Percentiles rank a stretch among this genome's conserved stretches.
These are phyloP conservation scores for Candida germanica DNA, from an alignment of 805 yeast genomes.

Conservation along the genomic window DNA sequence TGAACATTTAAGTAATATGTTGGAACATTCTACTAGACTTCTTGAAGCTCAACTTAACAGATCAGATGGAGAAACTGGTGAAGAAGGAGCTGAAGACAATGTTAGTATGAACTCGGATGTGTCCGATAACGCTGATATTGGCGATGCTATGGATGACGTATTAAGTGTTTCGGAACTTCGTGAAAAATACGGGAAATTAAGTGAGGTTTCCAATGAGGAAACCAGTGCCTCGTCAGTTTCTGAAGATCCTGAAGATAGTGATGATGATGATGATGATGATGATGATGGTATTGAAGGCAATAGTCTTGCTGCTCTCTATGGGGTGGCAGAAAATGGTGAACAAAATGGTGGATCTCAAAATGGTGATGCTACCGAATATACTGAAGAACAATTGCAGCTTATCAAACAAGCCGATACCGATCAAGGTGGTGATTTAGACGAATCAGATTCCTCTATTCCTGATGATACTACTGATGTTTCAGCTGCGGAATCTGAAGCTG, in stretches of 20 bases:
- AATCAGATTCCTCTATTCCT: conserved; percentile 15
- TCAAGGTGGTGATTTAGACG: conserved; percentile 5
- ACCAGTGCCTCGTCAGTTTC: conserved; percentile 18
- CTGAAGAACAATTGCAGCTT: conserved; percentile 31
- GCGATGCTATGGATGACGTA: conserved; percentile 26
- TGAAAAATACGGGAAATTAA: conserved; percentile 50
- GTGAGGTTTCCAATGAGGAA: conserved; percentile 12
- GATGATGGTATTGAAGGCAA: conserved; percentile 13
- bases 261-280: conserved; percentile 9
- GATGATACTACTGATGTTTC: conserved; percentile 12
- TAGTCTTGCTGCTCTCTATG: conserved; percentile 34
- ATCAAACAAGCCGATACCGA: conserved; percentile 20
- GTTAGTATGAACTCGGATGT: conserved; percentile 12
- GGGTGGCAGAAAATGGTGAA: conserved; percentile 15
- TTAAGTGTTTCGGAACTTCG: conserved; percentile 55
- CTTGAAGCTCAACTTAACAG: conserved; percentile 77
- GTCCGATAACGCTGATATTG: conserved; percentile 20
- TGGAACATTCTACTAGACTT: conserved; percentile 87
- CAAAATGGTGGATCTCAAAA: not conserved
- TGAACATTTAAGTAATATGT: conserved; percentile 79
- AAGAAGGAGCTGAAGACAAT: no score
- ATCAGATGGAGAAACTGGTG: conserved; percentile 24
- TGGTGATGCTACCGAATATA: conserved; percentile 19
- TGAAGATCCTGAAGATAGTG: conserved; percentile 18
- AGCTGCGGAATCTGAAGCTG: conserved; percentile 15